These are phyloP conservation scores for Dalbergia oliveri DNA, from an alignment of 306 rosid species.

Conservation along the genomic window DNA sequence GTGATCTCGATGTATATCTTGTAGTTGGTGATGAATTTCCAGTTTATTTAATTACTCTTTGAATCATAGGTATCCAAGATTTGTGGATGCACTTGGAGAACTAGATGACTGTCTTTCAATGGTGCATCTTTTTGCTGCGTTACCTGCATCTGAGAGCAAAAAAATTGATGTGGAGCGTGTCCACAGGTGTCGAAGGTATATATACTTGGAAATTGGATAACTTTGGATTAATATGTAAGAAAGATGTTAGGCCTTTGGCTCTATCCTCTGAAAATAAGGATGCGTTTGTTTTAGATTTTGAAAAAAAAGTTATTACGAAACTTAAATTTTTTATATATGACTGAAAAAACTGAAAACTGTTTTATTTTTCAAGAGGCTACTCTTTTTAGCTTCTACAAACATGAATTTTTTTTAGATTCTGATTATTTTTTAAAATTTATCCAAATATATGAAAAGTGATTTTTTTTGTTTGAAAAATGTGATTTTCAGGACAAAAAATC, in stretches of 20 bases:
- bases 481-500: too few relatives aligned
- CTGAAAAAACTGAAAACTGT: too few relatives aligned
- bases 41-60: slow-evolving; percentile 25
- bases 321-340: too few relatives aligned
- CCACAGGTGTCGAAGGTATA: slow-evolving; percentile 86
- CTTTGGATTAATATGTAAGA: not conserved
- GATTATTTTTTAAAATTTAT: too few relatives aligned
- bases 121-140: slow-evolving; percentile 93
- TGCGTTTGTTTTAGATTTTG: too few relatives aligned
- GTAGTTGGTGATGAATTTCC: slow-evolving; percentile 12
- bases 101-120: slow-evolving; percentile 91
- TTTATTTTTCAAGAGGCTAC: too few relatives aligned
- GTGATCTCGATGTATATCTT: not conserved
- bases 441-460: too few relatives aligned
- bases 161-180: slow-evolving; percentile 75
- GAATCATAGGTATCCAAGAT: slow-evolving; percentile 78
- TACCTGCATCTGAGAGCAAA: slow-evolving; percentile 78
- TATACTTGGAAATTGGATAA: not conserved
- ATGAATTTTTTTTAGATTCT: too few relatives aligned
- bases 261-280: not conserved
- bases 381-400: too few relatives aligned
- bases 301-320: too few relatives aligned
- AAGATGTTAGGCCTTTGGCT: not conserved
- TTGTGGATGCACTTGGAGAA: slow-evolving; percentile 90
- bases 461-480: not conserved